A percentile compares a stretch with the other conserved stretches of the same genome.
Evolutionary conservation across 2,329 filamentous ascomycete species (phyloP).

Genomic region (Fusarium temperatum): DNA sequence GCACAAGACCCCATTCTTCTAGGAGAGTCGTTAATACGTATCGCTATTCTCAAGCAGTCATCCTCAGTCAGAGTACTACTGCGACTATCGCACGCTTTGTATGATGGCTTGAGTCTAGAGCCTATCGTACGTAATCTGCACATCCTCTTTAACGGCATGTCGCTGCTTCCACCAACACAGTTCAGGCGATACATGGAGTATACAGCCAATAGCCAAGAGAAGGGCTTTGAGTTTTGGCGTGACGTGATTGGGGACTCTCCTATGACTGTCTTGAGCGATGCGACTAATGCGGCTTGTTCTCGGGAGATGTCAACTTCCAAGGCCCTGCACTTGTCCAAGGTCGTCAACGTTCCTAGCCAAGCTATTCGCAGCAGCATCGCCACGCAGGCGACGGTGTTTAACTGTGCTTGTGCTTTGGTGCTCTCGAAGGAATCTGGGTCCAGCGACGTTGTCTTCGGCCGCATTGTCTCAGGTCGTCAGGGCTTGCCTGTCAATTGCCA

Average conservation of each 20-base stretch:
- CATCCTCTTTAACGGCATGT: slow-evolving; percentile 13
- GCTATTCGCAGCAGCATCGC: neutral
- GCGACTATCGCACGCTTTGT: slow-evolving; percentile 34
- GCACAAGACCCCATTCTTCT: neutral
- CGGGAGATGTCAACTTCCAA: neutral
- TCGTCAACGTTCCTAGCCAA: neutral
- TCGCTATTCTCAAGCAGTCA: slow-evolving; percentile 6
- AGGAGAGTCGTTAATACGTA: neutral
- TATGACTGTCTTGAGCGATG: neutral
- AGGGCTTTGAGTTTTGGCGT: slow-evolving; percentile 10
- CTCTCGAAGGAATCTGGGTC: neutral
- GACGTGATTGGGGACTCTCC: neutral
- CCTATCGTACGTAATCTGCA: slow-evolving; percentile 28
- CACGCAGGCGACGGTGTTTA: slow-evolving; percentile 10
- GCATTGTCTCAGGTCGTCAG: slow-evolving; percentile 32
- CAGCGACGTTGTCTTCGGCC: slow-evolving; percentile 28
- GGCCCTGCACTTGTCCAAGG: neutral
- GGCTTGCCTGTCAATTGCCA: slow-evolving; percentile 18
- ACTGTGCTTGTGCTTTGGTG: neutral
- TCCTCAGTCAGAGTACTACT: slow-evolving; percentile 20
- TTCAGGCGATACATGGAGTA: slow-evolving; percentile 31
- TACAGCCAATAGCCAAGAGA: neutral
- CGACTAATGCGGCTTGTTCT: neutral
- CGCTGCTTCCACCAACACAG: slow-evolving; percentile 9
- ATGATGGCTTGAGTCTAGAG: slow-evolving; percentile 36